Base-by-base conservation (phyloP, 2,329 filamentous ascomycete species). In the Penicillium rolfsii region DNA sequence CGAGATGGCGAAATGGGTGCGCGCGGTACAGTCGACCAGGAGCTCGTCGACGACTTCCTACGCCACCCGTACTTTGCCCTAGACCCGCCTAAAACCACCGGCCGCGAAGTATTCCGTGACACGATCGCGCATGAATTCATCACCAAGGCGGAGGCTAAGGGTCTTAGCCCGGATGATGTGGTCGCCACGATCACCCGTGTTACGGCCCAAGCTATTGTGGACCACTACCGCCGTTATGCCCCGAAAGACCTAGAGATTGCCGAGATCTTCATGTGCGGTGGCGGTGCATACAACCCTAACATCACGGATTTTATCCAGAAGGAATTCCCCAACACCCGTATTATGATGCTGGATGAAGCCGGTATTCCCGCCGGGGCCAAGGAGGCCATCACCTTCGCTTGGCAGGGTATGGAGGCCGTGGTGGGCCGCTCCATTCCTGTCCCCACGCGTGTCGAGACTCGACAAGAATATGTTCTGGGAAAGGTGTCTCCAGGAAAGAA, bases 231-330 rank as follows among this genome's bases (percentile, higher is more conserved):
- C n/a, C 66, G 65, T 35, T 85, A 85, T 60, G 79, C 81, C 50
- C 80, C 82, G 5, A 73, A 73, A 33, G 76, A 76, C 64, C 70
- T 79, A 24, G 73, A 78, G 53, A 78, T 86, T 57, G 80, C 77
- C 4, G 85, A 88, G 73, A 79, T 88, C 40, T 87, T 84, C 76
- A 84, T 88, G 80, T 87, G 84, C 69, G 85, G 85, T 11, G 84
- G 83, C 5, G 84, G 84, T 19, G 84, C 82, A 16, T 72, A 86
- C 61, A 87, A 87, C 66, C 81, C 83, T 1, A 87, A 86, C 64
- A 87, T 87, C 64, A 77, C 78, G 3, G 69, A 79, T 6, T 84
- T 81, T 68, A 81, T 88, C 63, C 81, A 84, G 69, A 67, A 71
- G 57, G 73, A 77, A 61, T 84, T 80, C 65, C 84, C 80, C 14